These are phyloP conservation scores for Cyclocybe aegerita DNA, from an alignment of 768 basidiomycete genomes.

Conservation along the genomic window DNA sequence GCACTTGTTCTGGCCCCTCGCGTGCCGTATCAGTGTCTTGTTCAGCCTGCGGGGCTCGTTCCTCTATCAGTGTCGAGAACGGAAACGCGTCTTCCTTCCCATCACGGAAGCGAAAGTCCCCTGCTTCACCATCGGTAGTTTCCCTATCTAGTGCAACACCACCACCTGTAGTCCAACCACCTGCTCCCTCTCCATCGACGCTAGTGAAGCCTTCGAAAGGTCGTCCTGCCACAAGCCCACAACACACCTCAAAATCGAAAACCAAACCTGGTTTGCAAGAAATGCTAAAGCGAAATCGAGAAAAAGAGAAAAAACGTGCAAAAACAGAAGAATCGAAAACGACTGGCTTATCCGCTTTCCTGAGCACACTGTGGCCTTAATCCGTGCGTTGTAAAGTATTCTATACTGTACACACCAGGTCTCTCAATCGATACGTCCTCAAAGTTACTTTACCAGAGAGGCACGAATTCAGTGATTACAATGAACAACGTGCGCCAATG, in stretches of 20 bases:
- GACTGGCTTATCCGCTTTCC: conserved; percentile 54
- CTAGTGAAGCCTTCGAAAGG: background rate
- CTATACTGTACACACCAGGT: too few relatives aligned
- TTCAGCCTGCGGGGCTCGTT: conserved; percentile 25
- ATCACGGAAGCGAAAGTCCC: conserved; percentile 7
- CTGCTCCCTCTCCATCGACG: conserved; percentile 4
- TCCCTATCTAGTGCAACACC: conserved; percentile 9
- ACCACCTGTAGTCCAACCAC: background rate
- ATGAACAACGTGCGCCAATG: too few relatives aligned
- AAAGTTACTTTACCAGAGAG: too few relatives aligned
- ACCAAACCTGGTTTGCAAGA: conserved; percentile 59
- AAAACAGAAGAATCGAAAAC: conserved; percentile 23
- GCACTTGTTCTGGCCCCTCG: conserved; percentile 16
- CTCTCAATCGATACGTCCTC: too few relatives aligned
- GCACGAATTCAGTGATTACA: too few relatives aligned
- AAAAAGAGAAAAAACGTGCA: conserved; percentile 42
- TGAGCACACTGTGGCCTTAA: conserved; percentile 35
- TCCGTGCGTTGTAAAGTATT: background rate
- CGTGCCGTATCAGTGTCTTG: conserved; percentile 25
- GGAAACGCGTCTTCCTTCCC: conserved; percentile 16
- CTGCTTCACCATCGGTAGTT: conserved; percentile 6
- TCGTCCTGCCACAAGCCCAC: conserved; percentile 2
- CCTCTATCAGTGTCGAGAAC: conserved; percentile 18
- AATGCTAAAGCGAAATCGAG: conserved; percentile 61
- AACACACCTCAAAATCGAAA: conserved; percentile 36